Conservation (phyloP, 139 green algal species). For the Chlorella sp. region DNA sequence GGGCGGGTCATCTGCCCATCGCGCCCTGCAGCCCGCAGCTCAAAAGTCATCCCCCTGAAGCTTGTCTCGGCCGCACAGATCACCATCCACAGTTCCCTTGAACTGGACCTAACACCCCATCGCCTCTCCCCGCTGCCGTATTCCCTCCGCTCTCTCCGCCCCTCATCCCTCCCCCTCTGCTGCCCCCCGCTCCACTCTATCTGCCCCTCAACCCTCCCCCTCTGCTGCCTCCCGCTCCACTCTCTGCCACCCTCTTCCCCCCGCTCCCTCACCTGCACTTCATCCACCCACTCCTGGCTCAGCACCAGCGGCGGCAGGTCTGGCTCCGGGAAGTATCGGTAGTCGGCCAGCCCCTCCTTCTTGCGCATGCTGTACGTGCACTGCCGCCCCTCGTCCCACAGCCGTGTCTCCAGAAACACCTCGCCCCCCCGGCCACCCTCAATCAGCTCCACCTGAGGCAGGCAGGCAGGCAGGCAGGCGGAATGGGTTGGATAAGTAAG, state of each 20-base stretch:
- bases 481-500: background rate
- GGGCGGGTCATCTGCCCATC: too few relatives aligned
- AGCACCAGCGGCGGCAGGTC: slow-evolving; percentile 87
- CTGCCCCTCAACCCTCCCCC: too few relatives aligned
- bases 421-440: slow-evolving; percentile 68
- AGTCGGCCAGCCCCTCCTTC: slow-evolving; percentile 97
- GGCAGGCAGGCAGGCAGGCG: background rate
- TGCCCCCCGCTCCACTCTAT: too few relatives aligned
- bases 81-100: too few relatives aligned
- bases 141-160: too few relatives aligned
- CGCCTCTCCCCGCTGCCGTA: too few relatives aligned
- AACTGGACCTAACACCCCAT: too few relatives aligned
- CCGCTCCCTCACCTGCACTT: slow-evolving; percentile 43
- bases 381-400: slow-evolving; percentile 91
- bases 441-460: slow-evolving; percentile 69
- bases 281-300: slow-evolving; percentile 56
- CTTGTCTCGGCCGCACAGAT: too few relatives aligned
- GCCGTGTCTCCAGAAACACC: slow-evolving; percentile 93
- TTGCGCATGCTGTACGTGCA: slow-evolving; percentile 85
- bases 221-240: background rate
- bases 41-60: too few relatives aligned
- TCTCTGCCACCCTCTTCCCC: background rate
- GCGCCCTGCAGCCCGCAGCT: too few relatives aligned
- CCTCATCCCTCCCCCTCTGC: too few relatives aligned
- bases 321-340: slow-evolving; percentile 98